These are phyloP conservation scores for Solanum sitiens DNA, from an alignment of 257 asterid species.

Conservation along the genomic window DNA sequence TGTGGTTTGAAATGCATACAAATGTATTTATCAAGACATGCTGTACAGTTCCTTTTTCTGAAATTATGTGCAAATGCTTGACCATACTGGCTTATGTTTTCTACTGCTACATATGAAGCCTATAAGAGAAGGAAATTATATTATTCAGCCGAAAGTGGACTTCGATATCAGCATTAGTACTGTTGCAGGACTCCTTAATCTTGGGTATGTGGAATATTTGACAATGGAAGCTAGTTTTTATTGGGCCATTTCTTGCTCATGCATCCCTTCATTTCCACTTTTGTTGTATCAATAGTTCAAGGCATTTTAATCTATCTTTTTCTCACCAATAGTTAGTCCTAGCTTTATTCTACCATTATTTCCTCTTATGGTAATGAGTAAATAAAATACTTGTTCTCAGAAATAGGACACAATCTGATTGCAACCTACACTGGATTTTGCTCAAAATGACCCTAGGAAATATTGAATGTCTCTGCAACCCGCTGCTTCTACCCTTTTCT, in stretches of 20 bases:
- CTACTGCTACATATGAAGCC: conserved; percentile 44
- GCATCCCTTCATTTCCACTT: background rate
- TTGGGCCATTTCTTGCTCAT: background rate
- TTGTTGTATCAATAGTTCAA: background rate
- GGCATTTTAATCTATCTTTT: background rate
- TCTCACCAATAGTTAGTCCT: background rate
- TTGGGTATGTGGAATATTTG: conserved; percentile 59
- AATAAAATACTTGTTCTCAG: background rate
- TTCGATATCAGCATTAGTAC: conserved; percentile 98
- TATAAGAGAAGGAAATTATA: conserved; percentile 84
- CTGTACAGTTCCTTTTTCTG: background rate
- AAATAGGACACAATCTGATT: background rate
- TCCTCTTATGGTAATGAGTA: background rate
- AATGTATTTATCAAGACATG: background rate
- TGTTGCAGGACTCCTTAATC: conserved; percentile 94
- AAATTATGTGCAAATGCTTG: background rate
- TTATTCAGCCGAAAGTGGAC: conserved; percentile 98
- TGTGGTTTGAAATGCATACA: conserved; percentile 5
- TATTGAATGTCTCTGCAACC: background rate
- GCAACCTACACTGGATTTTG: background rate
- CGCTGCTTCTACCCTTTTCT: background rate
- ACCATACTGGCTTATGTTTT: conserved; percentile 9
- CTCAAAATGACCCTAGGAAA: background rate
- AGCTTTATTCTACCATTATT: background rate
- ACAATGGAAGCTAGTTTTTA: background rate